Base-by-base conservation (phyloP, 2,329 filamentous ascomycete species). In the Lachnellula willkommii region DNA sequence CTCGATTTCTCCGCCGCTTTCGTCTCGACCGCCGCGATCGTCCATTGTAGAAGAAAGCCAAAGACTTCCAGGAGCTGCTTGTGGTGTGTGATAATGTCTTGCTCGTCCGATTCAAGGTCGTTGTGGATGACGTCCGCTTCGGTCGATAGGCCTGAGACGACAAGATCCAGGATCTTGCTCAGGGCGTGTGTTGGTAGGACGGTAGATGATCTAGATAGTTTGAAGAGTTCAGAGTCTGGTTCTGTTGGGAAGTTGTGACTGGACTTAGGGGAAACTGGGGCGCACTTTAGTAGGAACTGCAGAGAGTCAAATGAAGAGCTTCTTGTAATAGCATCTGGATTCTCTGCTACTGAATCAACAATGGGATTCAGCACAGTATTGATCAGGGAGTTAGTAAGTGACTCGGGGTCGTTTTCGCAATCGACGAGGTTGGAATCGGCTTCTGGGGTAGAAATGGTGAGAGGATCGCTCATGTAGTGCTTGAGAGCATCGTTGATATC, bases 401-500 rank as follows among this genome's bases (percentile, higher is more conserved):
- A 81, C 68, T 96, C 90, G 51, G 90, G 89, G 66, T 96, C 90
- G 71, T 89, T 88, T 76, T 97, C 94, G 81, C 90, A 95, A 70
- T 97, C 93, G 66, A 91, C 80, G 20, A 99, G 83, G 57, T 88
- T 83, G 46, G 85, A 74, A 65, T 94, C 88, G 54, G 92, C 94
- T 71, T 97, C 93, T 45, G 89, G 86, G 2, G 92, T 96, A 7
- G 88, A 79, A 54, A 97, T 88, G 40, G 84, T 82, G 47, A 85
- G 79, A 8, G 94, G 93, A 71, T 97, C 93, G 74, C 90, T 95
- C 82, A 96, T 89, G 75, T 96, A 99, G 71, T 90, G 83, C 79
- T 96, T 96, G 73, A 97, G 87, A 63, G 91, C 90, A 77, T 96
- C 88, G 72, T 96, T 96, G 74, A 99, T 90, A 73, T 97, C 90